Percentiles rank a stretch among this genome's conserved stretches.
Evolutionary conservation across 805 yeast genomes (phyloP).

Genomic region (Starmerella khaoyaiensis): DNA sequence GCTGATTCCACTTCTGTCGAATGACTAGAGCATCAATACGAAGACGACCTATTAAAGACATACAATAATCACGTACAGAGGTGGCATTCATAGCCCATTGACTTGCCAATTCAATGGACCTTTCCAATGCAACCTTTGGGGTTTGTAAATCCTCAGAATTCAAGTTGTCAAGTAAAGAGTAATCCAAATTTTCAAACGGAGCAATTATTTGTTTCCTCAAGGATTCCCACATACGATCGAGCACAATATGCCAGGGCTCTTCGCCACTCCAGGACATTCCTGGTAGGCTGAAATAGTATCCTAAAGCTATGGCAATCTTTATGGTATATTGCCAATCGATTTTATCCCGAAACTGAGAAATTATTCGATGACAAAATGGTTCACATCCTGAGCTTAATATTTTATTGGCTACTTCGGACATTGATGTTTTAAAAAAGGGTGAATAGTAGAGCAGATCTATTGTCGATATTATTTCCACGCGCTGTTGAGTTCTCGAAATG

Average conservation of each 20-base stretch:
- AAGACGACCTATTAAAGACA: background rate
- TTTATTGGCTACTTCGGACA: background rate
- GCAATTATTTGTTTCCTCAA: background rate
- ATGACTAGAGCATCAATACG: too few species aligned
- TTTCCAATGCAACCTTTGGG: background rate
- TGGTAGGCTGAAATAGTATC: background rate
- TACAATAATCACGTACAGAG: background rate
- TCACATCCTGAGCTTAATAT: background rate
- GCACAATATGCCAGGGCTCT: background rate
- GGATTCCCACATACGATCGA: background rate
- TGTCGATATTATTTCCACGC: background rate
- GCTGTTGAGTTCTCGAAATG: background rate
- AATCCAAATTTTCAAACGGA: too few species aligned
- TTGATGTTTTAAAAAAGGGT: background rate
- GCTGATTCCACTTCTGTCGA: too few species aligned
- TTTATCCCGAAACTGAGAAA: background rate
- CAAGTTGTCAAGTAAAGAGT: background rate
- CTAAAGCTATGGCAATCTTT: background rate
- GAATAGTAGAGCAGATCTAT: background rate
- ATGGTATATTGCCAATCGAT: background rate
- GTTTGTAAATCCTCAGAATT: background rate
- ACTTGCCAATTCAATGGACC: background rate
- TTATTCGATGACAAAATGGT: background rate
- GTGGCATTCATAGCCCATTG: background rate
- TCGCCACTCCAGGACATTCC: background rate